Base-by-base conservation (phyloP, 1,284 basidiomycete species). In the Hemileia vastatrix region DNA sequence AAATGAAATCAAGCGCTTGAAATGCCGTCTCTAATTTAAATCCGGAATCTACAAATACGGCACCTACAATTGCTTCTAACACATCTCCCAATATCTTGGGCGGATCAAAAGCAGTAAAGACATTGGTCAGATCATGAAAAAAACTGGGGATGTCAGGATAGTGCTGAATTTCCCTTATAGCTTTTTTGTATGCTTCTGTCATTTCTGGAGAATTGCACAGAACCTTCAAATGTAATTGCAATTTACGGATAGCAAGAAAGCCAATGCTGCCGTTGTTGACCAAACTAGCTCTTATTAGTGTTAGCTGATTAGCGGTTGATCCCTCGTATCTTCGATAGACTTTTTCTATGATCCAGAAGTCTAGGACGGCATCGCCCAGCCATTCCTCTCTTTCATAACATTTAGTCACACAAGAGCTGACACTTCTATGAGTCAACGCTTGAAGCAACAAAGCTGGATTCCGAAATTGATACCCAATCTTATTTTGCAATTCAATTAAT, bases 311-410 rank as follows among this genome's bases (percentile, higher is more conserved):
- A 1, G 89, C 87, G 1, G 83, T 86, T 6, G 86, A 84, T 3
- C 78, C 64, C 0, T 85, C 83, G 66, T 83, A 89, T 70, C 82
- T 85, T 54, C 79, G 76, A 75, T 81, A 89, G 18, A 90, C 79
- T 67, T 87, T 84, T 18, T 82, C 77, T 69, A 86, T 81, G 49
- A 87, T 83, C 50, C 84, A 85, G 24, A 88, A 78, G 68, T 89
- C 85, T 45, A 90, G 79, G n/a, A 90, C 76, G 40, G 87, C 86
- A 72, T 90, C 88, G 43, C 89, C 89, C 1, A 92, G 79, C 70
- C 88, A 90, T 68, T 92, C 89, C 8, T 90, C 78, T 8, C 89
- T 81, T 67, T 92, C 86, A 73, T 91, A 91, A 1, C 86, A 87
- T 5, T 81, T 77, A 6, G 80, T 81, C 3, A 81, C 80, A 1